These are phyloP conservation scores for Salvia sclarea DNA, from an alignment of 305 asterid species.

Conservation along the genomic window DNA sequence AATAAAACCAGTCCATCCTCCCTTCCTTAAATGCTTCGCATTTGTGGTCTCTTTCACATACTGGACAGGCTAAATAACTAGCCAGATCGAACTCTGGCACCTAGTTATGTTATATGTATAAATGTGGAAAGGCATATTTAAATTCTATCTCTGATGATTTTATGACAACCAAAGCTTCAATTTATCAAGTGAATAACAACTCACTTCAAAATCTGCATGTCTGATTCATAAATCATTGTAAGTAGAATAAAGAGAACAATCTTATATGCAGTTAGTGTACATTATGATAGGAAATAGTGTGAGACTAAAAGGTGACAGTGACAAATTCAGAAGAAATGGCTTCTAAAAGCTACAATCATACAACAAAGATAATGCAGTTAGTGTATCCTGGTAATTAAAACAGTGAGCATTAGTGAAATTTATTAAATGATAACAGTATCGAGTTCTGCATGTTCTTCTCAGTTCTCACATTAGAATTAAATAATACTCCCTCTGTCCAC, in stretches of 20 bases:
- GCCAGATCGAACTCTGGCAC: background rate
- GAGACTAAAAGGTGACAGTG: too few relatives aligned
- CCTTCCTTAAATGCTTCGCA: background rate
- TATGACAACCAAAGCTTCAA: background rate
- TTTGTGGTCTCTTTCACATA: background rate
- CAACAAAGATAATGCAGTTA: background rate
- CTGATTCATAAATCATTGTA: too few relatives aligned
- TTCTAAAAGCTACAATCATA: background rate
- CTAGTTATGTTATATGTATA: too few relatives aligned
- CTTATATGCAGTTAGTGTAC: too few relatives aligned
- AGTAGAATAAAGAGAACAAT: too few relatives aligned
- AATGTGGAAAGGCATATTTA: too few relatives aligned
- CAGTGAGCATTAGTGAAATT: background rate
- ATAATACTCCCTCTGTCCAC: too few relatives aligned
- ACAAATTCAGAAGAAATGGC: too few relatives aligned
- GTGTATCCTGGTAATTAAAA: background rate
- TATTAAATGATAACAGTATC: background rate
- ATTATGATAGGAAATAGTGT: too few relatives aligned
- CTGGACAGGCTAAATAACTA: background rate
- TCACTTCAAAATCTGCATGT: background rate
- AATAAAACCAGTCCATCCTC: too few relatives aligned
- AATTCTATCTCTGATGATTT: too few relatives aligned
- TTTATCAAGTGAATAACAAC: background rate
- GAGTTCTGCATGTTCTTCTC: background rate
- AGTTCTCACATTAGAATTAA: background rate